Conservation (phyloP, 2,329 filamentous ascomycete species). For the Penicillium decumbens region DNA sequence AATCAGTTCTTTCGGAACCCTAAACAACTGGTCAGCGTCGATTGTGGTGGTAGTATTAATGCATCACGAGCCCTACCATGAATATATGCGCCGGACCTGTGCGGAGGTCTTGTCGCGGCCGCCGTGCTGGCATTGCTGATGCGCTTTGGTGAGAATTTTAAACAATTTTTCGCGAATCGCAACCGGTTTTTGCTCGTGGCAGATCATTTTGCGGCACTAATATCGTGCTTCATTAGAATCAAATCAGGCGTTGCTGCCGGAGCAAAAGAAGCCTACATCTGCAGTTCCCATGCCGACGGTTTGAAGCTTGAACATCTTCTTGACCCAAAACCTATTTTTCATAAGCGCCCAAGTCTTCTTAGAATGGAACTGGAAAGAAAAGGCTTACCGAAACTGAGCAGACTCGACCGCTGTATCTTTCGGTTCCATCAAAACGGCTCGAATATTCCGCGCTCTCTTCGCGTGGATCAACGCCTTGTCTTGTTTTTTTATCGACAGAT, state of each 20-base stretch:
- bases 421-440: conserved; percentile 45
- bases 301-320: conserved; percentile 51
- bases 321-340: conserved; percentile 47
- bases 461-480: conserved; percentile 51
- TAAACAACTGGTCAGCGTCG: conserved; percentile 19
- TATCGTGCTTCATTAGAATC: conserved; percentile 1
- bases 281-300: conserved; percentile 35
- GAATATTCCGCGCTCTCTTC: conserved; percentile 46
- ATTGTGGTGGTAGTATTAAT: neutral
- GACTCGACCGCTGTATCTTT: conserved; percentile 50
- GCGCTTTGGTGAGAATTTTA: conserved; percentile 48
- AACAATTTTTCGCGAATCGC: conserved; percentile 51
- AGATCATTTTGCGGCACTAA: conserved; percentile 43
- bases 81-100: conserved; percentile 48
- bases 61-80: conserved; percentile 39
- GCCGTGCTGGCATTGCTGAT: conserved; percentile 50
- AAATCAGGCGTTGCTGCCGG: neutral
- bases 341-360: neutral
- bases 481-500: conserved; percentile 49
- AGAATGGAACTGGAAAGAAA: neutral
- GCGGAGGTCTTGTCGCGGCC: conserved; percentile 52
- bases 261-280: conserved; percentile 30
- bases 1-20: conserved; percentile 51
- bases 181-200: conserved; percentile 50
- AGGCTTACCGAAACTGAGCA: conserved; percentile 46